A percentile compares a stretch with the other conserved stretches of the same genome.
These are phyloP conservation scores for Jackrogersella minutella DNA, from an alignment of 495 filamentous ascomycete species.

Conservation along the genomic window DNA sequence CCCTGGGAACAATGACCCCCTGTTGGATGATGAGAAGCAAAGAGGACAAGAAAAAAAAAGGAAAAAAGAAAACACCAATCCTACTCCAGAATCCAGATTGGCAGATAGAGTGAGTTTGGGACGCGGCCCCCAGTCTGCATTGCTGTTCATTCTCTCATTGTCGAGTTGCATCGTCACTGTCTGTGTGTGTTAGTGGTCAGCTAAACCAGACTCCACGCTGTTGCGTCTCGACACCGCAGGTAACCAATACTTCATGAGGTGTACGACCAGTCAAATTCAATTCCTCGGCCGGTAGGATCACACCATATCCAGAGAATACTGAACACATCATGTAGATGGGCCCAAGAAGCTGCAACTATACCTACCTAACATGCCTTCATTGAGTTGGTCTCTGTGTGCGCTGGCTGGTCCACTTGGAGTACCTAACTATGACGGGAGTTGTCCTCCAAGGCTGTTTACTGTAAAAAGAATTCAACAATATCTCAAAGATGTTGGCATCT, in stretches of 20 bases:
- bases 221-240: constrained; percentile 36
- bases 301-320: constrained; percentile 40
- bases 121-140: constrained; percentile 33
- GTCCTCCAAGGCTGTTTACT: constrained; percentile 40
- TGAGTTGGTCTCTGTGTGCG: constrained; percentile 36
- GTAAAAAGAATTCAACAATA: constrained; percentile 15
- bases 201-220: constrained; percentile 21
- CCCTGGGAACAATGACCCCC: constrained; percentile 35
- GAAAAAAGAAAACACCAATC: constrained; percentile 24
- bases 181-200: constrained; percentile 21
- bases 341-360: constrained; percentile 33
- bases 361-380: constrained; percentile 30
- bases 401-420: constrained; percentile 38
- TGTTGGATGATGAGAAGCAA: background rate
- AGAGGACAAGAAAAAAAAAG: background rate
- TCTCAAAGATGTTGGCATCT: constrained; percentile 5
- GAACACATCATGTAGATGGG: constrained; percentile 42
- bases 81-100: constrained; percentile 15
- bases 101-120: constrained; percentile 32
- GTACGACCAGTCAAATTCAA: constrained; percentile 35
- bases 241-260: constrained; percentile 37
- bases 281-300: constrained; percentile 34
- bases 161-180: constrained; percentile 17
- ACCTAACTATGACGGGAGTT: constrained; percentile 24
- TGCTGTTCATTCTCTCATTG: constrained; percentile 36